Conservation (phyloP, 225 moss, liverwort and hornwort genomes). For the Asterella californica region DNA sequence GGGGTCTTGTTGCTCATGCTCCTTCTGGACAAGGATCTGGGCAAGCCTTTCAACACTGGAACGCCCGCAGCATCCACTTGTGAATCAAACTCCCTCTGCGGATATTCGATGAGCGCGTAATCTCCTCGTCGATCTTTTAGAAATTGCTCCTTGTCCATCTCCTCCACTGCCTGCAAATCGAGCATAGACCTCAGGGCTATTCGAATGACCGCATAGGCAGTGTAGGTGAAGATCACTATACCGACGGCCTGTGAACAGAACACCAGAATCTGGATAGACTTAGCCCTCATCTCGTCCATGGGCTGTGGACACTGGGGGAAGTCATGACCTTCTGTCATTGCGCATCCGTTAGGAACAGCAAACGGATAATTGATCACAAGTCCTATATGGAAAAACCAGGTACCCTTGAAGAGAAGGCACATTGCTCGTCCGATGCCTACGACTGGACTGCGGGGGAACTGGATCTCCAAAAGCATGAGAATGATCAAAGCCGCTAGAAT, state of each 20-base stretch:
- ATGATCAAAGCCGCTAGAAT: constrained; percentile 49
- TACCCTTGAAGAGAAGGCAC: constrained; percentile 70
- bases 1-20: not conserved
- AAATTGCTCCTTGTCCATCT: not conserved
- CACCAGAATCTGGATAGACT: constrained; percentile 66
- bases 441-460: constrained; percentile 47
- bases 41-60: not conserved
- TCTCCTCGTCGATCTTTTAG: not conserved
- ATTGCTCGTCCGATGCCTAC: constrained; percentile 56
- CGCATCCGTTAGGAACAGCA: constrained; percentile 57
- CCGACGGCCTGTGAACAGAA: constrained; percentile 56
- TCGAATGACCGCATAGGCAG: constrained; percentile 36
- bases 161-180: constrained; percentile 2
- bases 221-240: constrained; percentile 44
- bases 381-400: constrained; percentile 87
- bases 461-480: constrained; percentile 75
- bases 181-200: constrained; percentile 6
- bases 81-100: constrained; percentile 2
- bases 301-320: constrained; percentile 50
- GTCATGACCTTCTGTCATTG: constrained; percentile 38
- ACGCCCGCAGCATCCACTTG: not conserved
- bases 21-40: constrained; percentile 17
- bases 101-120: not conserved
- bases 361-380: constrained; percentile 53
- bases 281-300: constrained; percentile 54